Percentiles rank a stretch among this genome's conserved stretches.
phyloP scores from a whole-genome alignment of 768 basidiomycete species.

The Tubosaeta sp. region DNA sequence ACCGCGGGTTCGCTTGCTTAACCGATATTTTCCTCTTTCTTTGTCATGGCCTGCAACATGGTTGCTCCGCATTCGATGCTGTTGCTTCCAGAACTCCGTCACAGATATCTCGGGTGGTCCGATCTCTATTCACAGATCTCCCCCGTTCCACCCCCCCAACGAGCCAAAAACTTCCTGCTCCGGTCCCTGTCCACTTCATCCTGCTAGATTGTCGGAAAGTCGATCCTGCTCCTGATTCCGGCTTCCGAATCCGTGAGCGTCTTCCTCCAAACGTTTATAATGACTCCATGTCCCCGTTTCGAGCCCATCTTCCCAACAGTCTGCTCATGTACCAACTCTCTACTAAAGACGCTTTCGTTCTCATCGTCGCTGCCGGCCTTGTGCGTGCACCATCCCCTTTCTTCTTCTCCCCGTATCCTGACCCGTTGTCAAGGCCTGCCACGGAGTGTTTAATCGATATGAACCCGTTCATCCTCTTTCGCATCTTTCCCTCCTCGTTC shows the following conservation, averaged over 20 bases:
- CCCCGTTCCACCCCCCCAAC: slow-evolving; percentile 7
- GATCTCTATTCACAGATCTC: slow-evolving; percentile 20
- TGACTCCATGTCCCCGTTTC: slow-evolving; percentile 9
- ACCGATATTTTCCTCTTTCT: slow-evolving; percentile 32
- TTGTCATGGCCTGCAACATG: slow-evolving; percentile 25
- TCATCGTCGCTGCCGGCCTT: slow-evolving; percentile 20
- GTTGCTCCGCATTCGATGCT: slow-evolving; percentile 23
- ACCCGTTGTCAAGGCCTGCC: slow-evolving; percentile 23
- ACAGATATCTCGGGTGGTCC: slow-evolving; percentile 13
- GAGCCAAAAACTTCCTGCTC: slow-evolving; percentile 21
- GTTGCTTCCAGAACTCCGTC: slow-evolving; percentile 20
- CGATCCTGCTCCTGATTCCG: slow-evolving; percentile 30
- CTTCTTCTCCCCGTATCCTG: slow-evolving; percentile 1
- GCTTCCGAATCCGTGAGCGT: slow-evolving; percentile 30
- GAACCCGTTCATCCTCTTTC: slow-evolving; percentile 27
- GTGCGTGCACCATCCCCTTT: slow-evolving; percentile 10
- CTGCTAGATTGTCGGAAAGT: slow-evolving; percentile 35
- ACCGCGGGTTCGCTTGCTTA: slow-evolving; percentile 36
- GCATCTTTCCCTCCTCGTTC: slow-evolving; percentile 22
- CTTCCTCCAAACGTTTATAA: slow-evolving; percentile 23
- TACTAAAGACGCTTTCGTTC: slow-evolving; percentile 17
- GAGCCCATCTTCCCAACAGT: slow-evolving; percentile 15
- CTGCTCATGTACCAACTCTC: slow-evolving; percentile 18
- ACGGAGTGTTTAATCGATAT: slow-evolving; percentile 30
- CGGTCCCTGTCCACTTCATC: slow-evolving; percentile 19